Base-by-base conservation (phyloP, 2,329 filamentous ascomycete species). In the Lachnellula suecica region DNA sequence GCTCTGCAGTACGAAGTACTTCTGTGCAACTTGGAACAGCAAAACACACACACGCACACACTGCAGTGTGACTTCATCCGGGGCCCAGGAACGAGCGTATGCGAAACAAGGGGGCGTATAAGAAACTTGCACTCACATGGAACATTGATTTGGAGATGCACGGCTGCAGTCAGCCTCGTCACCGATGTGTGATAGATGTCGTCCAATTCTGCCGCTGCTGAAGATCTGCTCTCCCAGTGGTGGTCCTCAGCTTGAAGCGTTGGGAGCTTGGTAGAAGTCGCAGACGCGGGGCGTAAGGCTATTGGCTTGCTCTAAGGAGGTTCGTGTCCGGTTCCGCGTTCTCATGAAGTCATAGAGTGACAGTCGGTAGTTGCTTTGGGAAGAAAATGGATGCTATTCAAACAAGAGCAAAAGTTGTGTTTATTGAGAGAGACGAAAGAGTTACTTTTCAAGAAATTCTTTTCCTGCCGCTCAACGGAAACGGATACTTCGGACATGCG, bases 21-120 rank as follows among this genome's bases (percentile, higher is more conserved):
- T 31, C 27, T 31, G 27, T 31, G 27, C 27, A 8, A 31, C 34
- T 37, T 42, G 20, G 40, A 8, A 44, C 47, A 44, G 35, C 19
- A 19, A n/a, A 29, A 24, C 25, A 17, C 10, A 22, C 19, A 4
- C 15, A 17, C 11, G 22, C 20, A 11, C 31, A 13, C 8, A 10
- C n/a, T 49, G 46, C 46, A 49, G 15, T 25, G 47, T 50, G 41
- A 50, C 47, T 50, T 44, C 47, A 50, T 44, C 47, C 40, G 13
- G 40, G 22, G 11, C 40, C 40, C 29, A n/a, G 40, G 4, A 23
- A 43, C 20, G 40, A 43, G 20, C 20, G 23, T 25, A 22, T 17
- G n/a, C 11, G 8, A 43, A 15, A 43, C 22, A 43, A 24, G 40
- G 19, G 4, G 13, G 13, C 11, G 5, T 13, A 20, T 19, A 17